Base-by-base conservation (phyloP, 2,329 filamentous ascomycete genomes). In the Uncinocarpus reesii region DNA sequence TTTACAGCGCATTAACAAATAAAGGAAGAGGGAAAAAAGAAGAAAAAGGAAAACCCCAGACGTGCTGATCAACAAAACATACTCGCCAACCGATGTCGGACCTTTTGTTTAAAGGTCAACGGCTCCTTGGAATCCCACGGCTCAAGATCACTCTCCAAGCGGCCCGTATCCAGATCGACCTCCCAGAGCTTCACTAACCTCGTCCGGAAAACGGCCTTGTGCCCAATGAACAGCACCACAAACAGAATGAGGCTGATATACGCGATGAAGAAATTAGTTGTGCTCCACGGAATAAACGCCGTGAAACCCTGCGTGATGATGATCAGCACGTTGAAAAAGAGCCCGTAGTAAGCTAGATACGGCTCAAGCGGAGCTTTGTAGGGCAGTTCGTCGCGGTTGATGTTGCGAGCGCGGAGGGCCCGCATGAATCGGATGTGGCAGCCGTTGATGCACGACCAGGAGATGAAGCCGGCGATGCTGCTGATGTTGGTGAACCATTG, bases 271-370 rank as follows among this genome's bases (percentile, higher is more conserved):
- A 85, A 86, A 37, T 72, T 66, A 46, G 70, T 70, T 4, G 74
- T 74, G 57, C 66, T 70, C 77, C 81, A 85, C 6, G 66, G 68
- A 34, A 85, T 79, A 59, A 84, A 85, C 4, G 76, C 73, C 7
- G 78, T 79, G 64, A 85, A 86, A 2, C 82, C 83, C 58, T 80
- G 80, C 0, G 82, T 84, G 18, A 85, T 51, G 44, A 80, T 72
- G 52, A 86, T 80, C 42, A 84, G 62, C 2, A 75, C 52, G 62
- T 76, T 81, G 66, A 83, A 81, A 61, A 80, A 76, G 2, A 84
- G 68, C 1, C 81, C 81, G 56, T 81, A 83, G 64, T 71, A 80
- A 1, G 80, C 74, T 36, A 82, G 71, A 57, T 70, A 84, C 0
- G 81, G 81, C 64, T 84, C 79, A 51, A 76, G 65, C 7, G 77